Percentiles rank a stretch among this genome's conserved stretches.
These are phyloP conservation scores for Candida ponderosae DNA, from an alignment of 805 yeast species.

Conservation along the genomic window DNA sequence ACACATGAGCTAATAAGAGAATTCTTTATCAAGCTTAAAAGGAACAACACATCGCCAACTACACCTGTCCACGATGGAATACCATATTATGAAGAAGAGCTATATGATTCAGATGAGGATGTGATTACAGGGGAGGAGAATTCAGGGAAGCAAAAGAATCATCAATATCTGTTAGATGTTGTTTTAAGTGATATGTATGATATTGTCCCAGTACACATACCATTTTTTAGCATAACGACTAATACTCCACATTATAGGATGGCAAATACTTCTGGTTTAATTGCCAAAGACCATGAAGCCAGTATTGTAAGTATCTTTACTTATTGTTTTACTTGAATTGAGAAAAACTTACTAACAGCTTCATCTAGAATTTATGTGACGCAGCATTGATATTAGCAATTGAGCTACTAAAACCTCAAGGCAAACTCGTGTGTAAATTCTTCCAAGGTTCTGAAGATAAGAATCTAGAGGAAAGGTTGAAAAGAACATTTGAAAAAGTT, in stretches of 20 bases:
- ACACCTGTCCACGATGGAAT: slow-evolving; percentile 8
- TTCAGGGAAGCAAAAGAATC: slow-evolving; percentile 3
- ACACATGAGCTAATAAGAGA: slow-evolving; percentile 53
- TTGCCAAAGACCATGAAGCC: slow-evolving; percentile 70
- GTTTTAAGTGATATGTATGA: slow-evolving; percentile 81
- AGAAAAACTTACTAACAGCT: slow-evolving; percentile 2
- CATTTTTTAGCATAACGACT: slow-evolving; percentile 57
- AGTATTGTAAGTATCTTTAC: slow-evolving; percentile 51
- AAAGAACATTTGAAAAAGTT: slow-evolving; percentile 54
- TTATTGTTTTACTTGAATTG: neutral
- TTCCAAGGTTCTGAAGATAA: slow-evolving; percentile 78
- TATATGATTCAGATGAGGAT: slow-evolving; percentile 12
- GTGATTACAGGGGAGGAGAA: no score
- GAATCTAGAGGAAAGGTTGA: slow-evolving; percentile 50
- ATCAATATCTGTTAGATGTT: slow-evolving; percentile 44
- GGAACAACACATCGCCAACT: slow-evolving; percentile 1
- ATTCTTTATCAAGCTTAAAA: slow-evolving; percentile 32
- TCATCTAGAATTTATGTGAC: slow-evolving; percentile 65
- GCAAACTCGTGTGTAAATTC: slow-evolving; percentile 74
- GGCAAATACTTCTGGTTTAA: slow-evolving; percentile 83
- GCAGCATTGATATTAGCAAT: slow-evolving; percentile 79
- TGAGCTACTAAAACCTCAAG: slow-evolving; percentile 61
- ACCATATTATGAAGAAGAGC: slow-evolving; percentile 6
- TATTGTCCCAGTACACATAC: slow-evolving; percentile 39
- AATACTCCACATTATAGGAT: slow-evolving; percentile 82